Evolutionary conservation across 805 yeast genomes (phyloP).

Genomic region (Yamadazyma phyllophila): DNA sequence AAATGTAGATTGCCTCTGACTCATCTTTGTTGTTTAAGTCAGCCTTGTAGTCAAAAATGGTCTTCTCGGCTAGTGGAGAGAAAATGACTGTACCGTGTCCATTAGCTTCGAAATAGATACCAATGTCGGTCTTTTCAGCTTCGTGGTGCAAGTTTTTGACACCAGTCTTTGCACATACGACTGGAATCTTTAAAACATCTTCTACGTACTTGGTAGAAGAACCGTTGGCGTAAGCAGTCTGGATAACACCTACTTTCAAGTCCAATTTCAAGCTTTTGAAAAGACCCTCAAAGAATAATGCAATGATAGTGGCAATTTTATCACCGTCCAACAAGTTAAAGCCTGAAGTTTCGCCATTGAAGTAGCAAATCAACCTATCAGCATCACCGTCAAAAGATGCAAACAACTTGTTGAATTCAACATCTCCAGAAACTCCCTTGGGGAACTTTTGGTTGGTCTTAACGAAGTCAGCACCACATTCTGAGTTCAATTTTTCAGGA

Average conservation of each 20-base stretch:
- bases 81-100: constrained; percentile 98
- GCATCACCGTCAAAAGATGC: constrained; percentile 98
- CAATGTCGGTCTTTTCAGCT: constrained; percentile 79
- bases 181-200: constrained; percentile 65
- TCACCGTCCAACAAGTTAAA: constrained; percentile 85
- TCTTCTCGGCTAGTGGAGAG: constrained; percentile 46
- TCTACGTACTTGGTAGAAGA: constrained; percentile 73
- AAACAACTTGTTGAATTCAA: constrained; percentile 43
- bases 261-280: constrained; percentile 47
- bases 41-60: constrained; percentile 26
- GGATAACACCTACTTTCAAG: constrained; percentile 75
- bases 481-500: constrained; percentile 63
- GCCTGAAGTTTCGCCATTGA: constrained; percentile 30
- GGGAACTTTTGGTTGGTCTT: constrained; percentile 87
- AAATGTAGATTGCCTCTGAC: constrained; percentile 47
- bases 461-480: constrained; percentile 95
- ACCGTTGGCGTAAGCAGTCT: constrained; percentile 98
- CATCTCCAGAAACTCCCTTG: constrained; percentile 38
- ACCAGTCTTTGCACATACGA: constrained; percentile 89
- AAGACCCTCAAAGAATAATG: constrained; percentile 58
- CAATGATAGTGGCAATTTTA: constrained; percentile 83
- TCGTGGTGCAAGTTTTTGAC: constrained; percentile 96
- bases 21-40: constrained; percentile 43
- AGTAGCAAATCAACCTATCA: constrained; percentile 86
- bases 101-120: constrained; percentile 95